Evolutionary conservation across 2,329 filamentous ascomycete genomes (phyloP).

Genomic region (Colletotrichum euphorbiae): DNA sequence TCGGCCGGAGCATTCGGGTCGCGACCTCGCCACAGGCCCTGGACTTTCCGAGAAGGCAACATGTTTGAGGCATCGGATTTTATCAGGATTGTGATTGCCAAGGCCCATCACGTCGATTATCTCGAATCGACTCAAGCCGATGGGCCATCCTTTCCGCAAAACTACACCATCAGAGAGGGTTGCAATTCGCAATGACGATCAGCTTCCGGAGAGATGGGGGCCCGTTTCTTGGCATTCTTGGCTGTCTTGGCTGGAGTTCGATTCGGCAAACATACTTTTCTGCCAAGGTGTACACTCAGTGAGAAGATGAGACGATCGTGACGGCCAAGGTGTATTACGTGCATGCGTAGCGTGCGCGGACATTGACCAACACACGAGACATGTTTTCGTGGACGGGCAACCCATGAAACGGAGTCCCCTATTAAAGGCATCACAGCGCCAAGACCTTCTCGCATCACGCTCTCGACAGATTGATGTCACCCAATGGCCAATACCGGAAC

Average conservation of each 20-base stretch:
- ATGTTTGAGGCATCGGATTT: neutral
- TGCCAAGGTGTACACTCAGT: neutral
- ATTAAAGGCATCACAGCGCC: slow-evolving; percentile 22
- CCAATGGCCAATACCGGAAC: neutral
- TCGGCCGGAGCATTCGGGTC: slow-evolving; percentile 8
- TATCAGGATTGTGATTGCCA: neutral
- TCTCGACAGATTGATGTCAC: neutral
- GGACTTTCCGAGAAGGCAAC: neutral
- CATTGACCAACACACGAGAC: slow-evolving; percentile 31
- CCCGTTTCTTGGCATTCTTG: neutral
- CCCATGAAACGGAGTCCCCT: slow-evolving; percentile 30
- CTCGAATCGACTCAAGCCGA: neutral
- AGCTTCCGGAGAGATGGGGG: slow-evolving; percentile 7
- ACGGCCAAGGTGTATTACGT: slow-evolving; percentile 2
- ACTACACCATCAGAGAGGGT: slow-evolving; percentile 1
- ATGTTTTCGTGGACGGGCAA: slow-evolving; percentile 26
- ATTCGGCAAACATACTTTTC: neutral
- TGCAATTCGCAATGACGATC: slow-evolving; percentile 8
- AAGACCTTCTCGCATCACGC: slow-evolving; percentile 11
- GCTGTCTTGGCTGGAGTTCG: neutral
- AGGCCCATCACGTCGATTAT: neutral
- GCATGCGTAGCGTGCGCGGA: neutral
- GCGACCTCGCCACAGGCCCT: neutral
- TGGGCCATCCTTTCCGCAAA: slow-evolving; percentile 2
- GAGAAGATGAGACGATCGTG: slow-evolving; percentile 14